Conservation (phyloP, 257 asterid genomes). For the Perilla frutescens region DNA sequence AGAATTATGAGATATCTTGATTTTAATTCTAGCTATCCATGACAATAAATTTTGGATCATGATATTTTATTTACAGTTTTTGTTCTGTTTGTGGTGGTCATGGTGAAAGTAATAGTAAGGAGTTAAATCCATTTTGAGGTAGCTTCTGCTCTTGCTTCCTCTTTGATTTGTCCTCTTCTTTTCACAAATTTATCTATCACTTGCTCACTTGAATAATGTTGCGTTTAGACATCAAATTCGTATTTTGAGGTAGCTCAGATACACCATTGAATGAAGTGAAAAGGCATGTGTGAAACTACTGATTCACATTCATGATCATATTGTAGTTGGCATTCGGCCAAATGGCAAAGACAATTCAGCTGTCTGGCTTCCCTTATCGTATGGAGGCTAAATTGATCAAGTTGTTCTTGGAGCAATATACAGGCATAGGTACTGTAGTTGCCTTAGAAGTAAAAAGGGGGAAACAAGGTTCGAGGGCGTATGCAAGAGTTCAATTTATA, state of each 20-base stretch:
- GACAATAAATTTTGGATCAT: neutral
- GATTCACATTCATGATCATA: neutral
- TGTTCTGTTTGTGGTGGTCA: neutral
- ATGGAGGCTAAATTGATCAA: constrained; percentile 47
- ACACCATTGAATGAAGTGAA: neutral
- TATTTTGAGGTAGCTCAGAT: neutral
- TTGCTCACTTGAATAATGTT: neutral
- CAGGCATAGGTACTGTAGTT: constrained; percentile 54
- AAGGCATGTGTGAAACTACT: neutral
- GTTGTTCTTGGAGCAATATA: constrained; percentile 46
- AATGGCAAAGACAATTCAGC: constrained; percentile 48
- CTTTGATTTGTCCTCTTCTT: neutral
- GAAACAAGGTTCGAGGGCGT: constrained; percentile 55
- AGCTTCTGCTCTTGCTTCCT: neutral
- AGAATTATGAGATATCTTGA: neutral
- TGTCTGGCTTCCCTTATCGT: constrained; percentile 61
- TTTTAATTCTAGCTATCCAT: neutral
- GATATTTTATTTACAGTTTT: neutral
- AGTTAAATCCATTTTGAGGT: too few relatives aligned
- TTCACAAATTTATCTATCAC: too few relatives aligned
- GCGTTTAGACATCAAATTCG: constrained; percentile 3
- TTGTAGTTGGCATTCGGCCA: constrained; percentile 14
- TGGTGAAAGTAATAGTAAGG: neutral
- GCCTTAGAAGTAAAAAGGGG: constrained; percentile 63
- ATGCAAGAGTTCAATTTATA: constrained; percentile 74